Conservation (phyloP, 768 basidiomycete genomes). For the Termitomyces sp. region DNA sequence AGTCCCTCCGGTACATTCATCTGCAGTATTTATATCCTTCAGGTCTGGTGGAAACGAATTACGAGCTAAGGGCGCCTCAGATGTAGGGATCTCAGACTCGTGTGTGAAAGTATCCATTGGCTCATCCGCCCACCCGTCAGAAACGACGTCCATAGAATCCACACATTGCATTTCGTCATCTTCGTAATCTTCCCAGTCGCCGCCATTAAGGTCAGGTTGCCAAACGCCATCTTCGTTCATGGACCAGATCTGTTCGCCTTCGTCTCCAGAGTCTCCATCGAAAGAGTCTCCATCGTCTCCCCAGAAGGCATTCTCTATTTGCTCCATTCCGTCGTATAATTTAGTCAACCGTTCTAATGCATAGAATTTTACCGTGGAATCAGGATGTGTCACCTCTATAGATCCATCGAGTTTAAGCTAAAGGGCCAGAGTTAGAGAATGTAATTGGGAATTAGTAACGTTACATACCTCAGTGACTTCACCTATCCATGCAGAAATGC, state of each 20-base stretch:
- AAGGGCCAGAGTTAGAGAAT: neutral
- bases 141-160: constrained; percentile 15
- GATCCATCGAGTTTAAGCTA: constrained; percentile 74
- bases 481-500: constrained; percentile 71
- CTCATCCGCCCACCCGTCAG: constrained; percentile 14
- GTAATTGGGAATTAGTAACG: constrained; percentile 3
- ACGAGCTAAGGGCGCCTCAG: neutral
- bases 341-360: constrained; percentile 67
- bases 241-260: constrained; percentile 36
- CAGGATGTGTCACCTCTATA: constrained; percentile 68
- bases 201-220: constrained; percentile 37
- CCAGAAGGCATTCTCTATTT: constrained; percentile 68
- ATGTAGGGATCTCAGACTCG: neutral
- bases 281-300: constrained; percentile 41
- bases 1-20: constrained; percentile 15
- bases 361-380: constrained; percentile 40
- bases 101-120: neutral
- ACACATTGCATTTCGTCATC: constrained; percentile 19
- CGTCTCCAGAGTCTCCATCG: constrained; percentile 36
- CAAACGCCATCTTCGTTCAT: constrained; percentile 42
- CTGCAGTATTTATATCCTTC: neutral
- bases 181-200: constrained; percentile 32
- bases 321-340: constrained; percentile 78
- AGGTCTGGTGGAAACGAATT: neutral
- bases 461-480: constrained; percentile 69